Base-by-base conservation (phyloP, 352 stramenopile genomes). In the Pythium brachiatum region DNA sequence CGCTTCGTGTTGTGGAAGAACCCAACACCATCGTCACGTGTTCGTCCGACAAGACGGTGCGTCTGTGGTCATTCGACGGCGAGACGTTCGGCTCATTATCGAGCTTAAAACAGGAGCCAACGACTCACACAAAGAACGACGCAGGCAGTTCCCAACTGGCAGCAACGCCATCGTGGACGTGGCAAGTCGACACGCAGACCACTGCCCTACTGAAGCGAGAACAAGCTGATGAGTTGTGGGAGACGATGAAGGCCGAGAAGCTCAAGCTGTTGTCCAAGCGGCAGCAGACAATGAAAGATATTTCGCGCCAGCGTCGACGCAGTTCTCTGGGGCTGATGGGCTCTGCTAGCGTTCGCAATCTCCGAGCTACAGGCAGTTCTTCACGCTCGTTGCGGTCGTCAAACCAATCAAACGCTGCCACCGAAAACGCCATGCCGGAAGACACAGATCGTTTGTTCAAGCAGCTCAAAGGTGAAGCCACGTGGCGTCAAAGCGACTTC, bases 401-500 rank as follows among this genome's bases (percentile, higher is more conserved):
- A 7, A 41, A 11, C 29, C 36, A 27, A 46, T 2, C 0, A 4
- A 53, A 41, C 20, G 21, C n/a, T 16, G 15, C 13, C 1, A 21
- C 32, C 1, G 34, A 34, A 21, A 20, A 32, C 5, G 13, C 38
- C 2, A 51, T 43, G 21, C 20, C 52, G 2, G 36, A 21, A 23
- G 70, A 83, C 5, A 70, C 79, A 0, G 55, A 65, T 18, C 74
- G 77, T 1, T 50, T 94, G n/a, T 90, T 94, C 39, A 68, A 78
- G 21, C 84, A 94, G 58, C 66, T 94, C 1, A 71, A 85, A 9
- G 84, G 84, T 1, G 73, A 88, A 32, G 63, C 60, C 4, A 92
- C 81, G 18, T 94, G 82, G 82, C 89, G 86, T 44, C 84, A 89
- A 61, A 90, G 79, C 27, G 82, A 89, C 44, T 67, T 90, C 8